These are phyloP conservation scores for Paecilomyces dactylethromorphus DNA, from an alignment of 2,329 filamentous ascomycete species.

Conservation along the genomic window DNA sequence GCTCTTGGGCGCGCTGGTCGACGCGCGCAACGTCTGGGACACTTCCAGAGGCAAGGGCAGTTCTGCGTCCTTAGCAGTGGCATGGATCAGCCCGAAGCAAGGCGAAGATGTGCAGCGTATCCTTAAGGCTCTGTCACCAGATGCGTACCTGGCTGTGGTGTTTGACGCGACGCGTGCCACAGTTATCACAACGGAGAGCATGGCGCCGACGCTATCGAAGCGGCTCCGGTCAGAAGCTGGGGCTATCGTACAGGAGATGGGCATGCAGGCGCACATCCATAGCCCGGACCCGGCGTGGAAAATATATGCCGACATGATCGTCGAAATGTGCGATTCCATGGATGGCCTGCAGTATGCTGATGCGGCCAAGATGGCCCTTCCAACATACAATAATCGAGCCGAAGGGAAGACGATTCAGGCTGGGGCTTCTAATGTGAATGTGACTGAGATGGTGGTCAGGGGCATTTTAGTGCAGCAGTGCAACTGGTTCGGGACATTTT, in stretches of 20 bases:
- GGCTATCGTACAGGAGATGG: background rate
- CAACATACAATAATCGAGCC: background rate
- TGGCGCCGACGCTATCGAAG: background rate
- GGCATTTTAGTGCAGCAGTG: background rate
- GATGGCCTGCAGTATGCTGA: background rate
- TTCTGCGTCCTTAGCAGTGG: background rate
- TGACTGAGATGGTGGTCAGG: background rate
- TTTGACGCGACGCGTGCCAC: background rate
- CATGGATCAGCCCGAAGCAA: background rate
- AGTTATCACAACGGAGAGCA: background rate
- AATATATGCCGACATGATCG: background rate
- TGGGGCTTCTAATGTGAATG: background rate
- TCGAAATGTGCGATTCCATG: background rate
- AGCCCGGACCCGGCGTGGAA: background rate
- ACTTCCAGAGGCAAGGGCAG: background rate
- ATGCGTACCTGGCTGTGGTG: background rate
- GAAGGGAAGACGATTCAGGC: background rate
- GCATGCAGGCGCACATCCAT: background rate
- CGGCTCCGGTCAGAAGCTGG: background rate
- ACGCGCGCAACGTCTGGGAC: background rate
- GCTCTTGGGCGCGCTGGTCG: background rate
- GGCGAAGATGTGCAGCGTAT: background rate
- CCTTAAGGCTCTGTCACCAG: background rate
- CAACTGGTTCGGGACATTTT: background rate
- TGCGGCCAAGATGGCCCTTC: background rate